Conservation (phyloP, 2,329 filamentous ascomycete genomes). For the Pseudogymnoascus sp. region DNA sequence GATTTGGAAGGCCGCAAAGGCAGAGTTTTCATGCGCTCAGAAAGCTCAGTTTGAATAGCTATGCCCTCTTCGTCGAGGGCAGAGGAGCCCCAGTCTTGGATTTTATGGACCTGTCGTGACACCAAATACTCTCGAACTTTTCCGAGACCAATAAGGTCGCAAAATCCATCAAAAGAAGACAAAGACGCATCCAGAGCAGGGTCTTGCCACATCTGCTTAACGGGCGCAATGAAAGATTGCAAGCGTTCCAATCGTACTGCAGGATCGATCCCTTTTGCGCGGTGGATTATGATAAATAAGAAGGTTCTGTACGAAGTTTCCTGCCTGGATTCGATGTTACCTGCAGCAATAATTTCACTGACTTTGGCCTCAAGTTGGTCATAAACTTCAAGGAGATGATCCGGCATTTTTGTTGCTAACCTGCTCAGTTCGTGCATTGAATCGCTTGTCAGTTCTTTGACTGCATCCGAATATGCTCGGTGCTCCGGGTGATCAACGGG, state of each 20-base stretch:
- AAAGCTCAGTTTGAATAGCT: constrained; percentile 68
- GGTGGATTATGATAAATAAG: constrained; percentile 90
- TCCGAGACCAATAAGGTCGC: constrained; percentile 67
- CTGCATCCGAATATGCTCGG: constrained; percentile 72
- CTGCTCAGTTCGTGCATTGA: constrained; percentile 83
- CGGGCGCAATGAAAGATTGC: constrained; percentile 69
- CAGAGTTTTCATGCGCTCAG: constrained; percentile 58
- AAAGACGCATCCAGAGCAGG: constrained; percentile 60
- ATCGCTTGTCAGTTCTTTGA: constrained; percentile 79
- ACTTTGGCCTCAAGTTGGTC: constrained; percentile 78
- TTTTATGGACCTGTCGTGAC: constrained; percentile 61
- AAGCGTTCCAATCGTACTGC: constrained; percentile 65
- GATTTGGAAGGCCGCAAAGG: constrained; percentile 85
- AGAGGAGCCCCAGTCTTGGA: constrained; percentile 75
- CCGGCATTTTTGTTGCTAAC: constrained; percentile 81
- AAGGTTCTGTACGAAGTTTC: constrained; percentile 83
- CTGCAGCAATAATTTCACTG: constrained; percentile 66
- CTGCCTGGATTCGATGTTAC: constrained; percentile 70
- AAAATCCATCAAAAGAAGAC: constrained; percentile 72
- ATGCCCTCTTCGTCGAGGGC: constrained; percentile 72
- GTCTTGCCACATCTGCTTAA: constrained; percentile 73
- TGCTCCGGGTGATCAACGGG: constrained; percentile 65
- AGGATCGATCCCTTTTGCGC: constrained; percentile 66
- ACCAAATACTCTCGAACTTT: constrained; percentile 75
- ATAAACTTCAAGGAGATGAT: constrained; percentile 84